Base-by-base conservation (phyloP, 1,139 yeast genomes). In the Blastobotrys capitulatus region DNA sequence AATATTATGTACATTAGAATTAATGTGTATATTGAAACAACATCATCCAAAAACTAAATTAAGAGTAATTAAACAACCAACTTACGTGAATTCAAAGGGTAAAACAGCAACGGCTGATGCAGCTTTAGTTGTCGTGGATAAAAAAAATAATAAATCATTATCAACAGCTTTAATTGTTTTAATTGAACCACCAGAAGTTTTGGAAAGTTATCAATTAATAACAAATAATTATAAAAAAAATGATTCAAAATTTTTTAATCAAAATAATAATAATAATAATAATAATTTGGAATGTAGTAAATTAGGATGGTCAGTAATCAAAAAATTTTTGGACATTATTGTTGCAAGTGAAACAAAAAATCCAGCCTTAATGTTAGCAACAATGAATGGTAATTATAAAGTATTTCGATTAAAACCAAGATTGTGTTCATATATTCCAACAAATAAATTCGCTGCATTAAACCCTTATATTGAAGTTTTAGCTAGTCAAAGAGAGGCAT, bases 341-440 rank as follows among this genome's bases (percentile, higher is more conserved):
- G n/a, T 26, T 2, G 40, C 40, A 2, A 37, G 40, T 37, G 40
- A 26, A 12, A 27, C 40, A 6, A n/a, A 37, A 18, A 19, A 37
- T 26, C 40, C 40, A 3, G 40, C 40, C 3, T 19, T 37, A 26
- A 37, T 37, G 40, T 26, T 37, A 27, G 40, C 40, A 16, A 37
- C 25, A 25, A 19, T 15, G 27, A 37, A 37, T 26, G 40, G 40
- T n/a, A 22, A 19, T n/a, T 37, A 37, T 19, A 22, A n/a, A 6
- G 26, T 37, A 2, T 37, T 37, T 37, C 6, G 40, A 13, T 6
- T 37, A 6, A 16, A 15, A 15, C 40, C 22, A 16, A 7, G 40
- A 13, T 9, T 37, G 40, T 26, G 19, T 19, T 8, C 27, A 3
- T 37, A 37, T 19, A 12, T 19, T 4, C 40, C 40, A 2, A 5